Evolutionary conservation across 768 basidiomycete genomes (phyloP).

Genomic region (Agrocybe pediades): DNA sequence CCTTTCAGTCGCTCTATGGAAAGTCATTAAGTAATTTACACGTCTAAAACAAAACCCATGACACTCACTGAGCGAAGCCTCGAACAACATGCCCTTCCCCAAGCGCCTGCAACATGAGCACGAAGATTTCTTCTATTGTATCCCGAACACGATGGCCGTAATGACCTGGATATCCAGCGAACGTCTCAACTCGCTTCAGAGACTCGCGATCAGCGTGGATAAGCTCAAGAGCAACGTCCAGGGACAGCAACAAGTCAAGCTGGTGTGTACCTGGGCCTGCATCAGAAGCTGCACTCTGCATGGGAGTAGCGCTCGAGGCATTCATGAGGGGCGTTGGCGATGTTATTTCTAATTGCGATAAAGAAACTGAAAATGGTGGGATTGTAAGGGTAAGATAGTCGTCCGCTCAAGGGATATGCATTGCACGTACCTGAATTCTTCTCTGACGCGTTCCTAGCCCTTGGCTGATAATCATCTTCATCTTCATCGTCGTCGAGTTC

Average conservation of each 20-base stretch:
- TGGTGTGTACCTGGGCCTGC: constrained; percentile 29
- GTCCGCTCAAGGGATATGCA: background rate
- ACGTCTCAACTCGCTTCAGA: constrained; percentile 90
- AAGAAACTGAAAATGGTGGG: background rate
- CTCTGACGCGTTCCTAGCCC: background rate
- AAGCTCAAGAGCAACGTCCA: constrained; percentile 88
- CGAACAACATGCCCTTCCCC: constrained; percentile 77
- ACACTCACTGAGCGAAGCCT: constrained; percentile 74
- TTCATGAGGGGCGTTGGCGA: constrained; percentile 20
- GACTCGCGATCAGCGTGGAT: constrained; percentile 93
- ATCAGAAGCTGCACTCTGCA: background rate
- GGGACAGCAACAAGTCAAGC: constrained; percentile 87
- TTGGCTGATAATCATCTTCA: constrained; percentile 18
- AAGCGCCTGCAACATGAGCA: constrained; percentile 77
- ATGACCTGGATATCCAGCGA: constrained; percentile 82
- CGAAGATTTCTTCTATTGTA: constrained; percentile 93
- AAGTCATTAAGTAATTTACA: background rate
- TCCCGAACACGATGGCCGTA: constrained; percentile 88
- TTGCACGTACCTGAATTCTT: constrained; percentile 11
- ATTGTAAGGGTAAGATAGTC: background rate
- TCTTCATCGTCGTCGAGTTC: constrained; percentile 46
- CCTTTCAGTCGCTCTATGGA: constrained; percentile 76
- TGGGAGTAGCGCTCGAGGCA: background rate
- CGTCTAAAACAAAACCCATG: constrained; percentile 10
- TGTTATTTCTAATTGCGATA: constrained; percentile 11